phyloP scores from a whole-genome alignment of 441 rosid species.

The Euphorbia schlechtendalii region DNA sequence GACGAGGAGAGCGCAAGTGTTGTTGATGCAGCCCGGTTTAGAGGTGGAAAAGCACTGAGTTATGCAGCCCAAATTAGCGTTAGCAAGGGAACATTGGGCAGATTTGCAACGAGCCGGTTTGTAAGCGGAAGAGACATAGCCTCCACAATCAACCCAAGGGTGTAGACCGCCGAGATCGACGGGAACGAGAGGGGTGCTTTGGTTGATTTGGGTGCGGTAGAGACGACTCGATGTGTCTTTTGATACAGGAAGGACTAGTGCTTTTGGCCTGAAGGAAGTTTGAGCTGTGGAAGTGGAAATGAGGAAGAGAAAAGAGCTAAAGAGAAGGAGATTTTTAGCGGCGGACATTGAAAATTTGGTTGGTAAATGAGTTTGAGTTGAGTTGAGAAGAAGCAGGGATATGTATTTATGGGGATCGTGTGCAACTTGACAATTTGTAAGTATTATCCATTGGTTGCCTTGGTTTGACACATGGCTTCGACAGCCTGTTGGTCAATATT shows the following conservation, averaged over 20 bases:
- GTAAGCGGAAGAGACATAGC: conserved; percentile 28
- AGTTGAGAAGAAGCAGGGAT: neutral
- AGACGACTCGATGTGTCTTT: conserved; percentile 25
- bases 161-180: conserved; percentile 21
- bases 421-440: neutral
- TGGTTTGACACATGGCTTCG: conserved; percentile 9
- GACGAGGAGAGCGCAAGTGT: conserved; percentile 7
- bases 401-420: neutral
- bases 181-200: conserved; percentile 28
- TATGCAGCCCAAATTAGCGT: neutral
- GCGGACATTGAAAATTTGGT: neutral
- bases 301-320: conserved; percentile 11
- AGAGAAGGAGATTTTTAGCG: conserved; percentile 3
- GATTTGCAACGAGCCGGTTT: conserved; percentile 21
- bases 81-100: conserved; percentile 18
- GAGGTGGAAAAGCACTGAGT: conserved; percentile 11
- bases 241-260: conserved; percentile 24
- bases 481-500: conserved; percentile 1
- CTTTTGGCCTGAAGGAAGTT: conserved; percentile 22
- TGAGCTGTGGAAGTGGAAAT: conserved; percentile 25
- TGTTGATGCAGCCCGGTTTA: conserved; percentile 14
- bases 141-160: conserved; percentile 27
- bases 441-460: neutral
- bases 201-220: conserved; percentile 23
- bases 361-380: too few relatives aligned